A percentile compares a stretch with the other conserved stretches of the same genome.
Evolutionary conservation across 2,329 filamentous ascomycete species (phyloP).

Genomic region (Alternaria longipes): DNA sequence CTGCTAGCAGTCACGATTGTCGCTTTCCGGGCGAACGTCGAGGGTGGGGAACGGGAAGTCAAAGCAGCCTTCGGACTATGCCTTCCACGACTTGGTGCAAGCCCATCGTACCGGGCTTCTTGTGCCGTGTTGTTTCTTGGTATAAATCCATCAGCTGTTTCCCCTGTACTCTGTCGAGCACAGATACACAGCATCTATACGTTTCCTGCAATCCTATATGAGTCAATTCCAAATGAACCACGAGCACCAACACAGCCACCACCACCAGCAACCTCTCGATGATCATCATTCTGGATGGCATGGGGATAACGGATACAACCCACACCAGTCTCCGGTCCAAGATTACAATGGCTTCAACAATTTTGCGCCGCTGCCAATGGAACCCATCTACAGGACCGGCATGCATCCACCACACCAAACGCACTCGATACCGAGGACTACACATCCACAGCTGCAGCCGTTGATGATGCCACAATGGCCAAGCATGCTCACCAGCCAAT

Average conservation of each 20-base stretch:
- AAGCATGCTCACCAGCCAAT: slow-evolving; percentile 55
- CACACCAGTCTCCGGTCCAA: slow-evolving; percentile 51
- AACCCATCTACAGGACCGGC: slow-evolving; percentile 48
- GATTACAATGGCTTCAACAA: slow-evolving; percentile 52
- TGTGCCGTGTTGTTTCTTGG: too few relatives aligned
- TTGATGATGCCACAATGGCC: slow-evolving; percentile 54
- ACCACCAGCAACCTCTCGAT: slow-evolving; percentile 46
- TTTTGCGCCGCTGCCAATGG: slow-evolving; percentile 52
- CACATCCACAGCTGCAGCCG: slow-evolving; percentile 53
- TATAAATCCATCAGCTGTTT: too few relatives aligned
- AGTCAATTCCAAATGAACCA: slow-evolving; percentile 55
- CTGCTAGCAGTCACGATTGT: too few relatives aligned
- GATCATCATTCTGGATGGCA: slow-evolving; percentile 47
- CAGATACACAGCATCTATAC: slow-evolving; percentile 28
- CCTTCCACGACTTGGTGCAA: too few relatives aligned
- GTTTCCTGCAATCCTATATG: slow-evolving; percentile 41
- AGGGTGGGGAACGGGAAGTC: too few relatives aligned
- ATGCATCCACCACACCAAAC: slow-evolving; percentile 51
- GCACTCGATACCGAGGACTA: slow-evolving; percentile 43
- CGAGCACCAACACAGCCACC: slow-evolving; percentile 41
- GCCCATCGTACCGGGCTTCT: too few relatives aligned
- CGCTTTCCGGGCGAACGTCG: too few relatives aligned
- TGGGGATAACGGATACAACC: slow-evolving; percentile 41
- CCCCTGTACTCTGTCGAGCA: slow-evolving; percentile 12
- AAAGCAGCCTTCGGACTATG: too few relatives aligned